Base-by-base conservation (phyloP, 2,329 filamentous ascomycete species). In the Rasamsonia emersonii region DNA sequence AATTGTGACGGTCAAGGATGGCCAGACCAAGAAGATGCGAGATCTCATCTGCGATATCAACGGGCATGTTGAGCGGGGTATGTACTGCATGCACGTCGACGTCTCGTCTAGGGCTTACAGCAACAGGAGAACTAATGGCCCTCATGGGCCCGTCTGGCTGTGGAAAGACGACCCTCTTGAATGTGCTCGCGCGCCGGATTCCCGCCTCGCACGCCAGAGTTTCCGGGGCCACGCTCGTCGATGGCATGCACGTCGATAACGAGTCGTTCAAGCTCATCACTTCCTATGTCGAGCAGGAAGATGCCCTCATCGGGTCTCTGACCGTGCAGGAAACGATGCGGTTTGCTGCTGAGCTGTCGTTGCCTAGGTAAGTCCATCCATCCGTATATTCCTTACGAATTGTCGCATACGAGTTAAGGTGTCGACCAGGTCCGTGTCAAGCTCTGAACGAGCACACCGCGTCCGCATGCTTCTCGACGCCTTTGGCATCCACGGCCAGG, bases 241-340 rank as follows among this genome's bases (percentile, higher is more conserved):
- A 91, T 54, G 81, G 81, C 18, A 53, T 50, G 2, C 48, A 58
- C 3, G 59, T 76, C 3, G 67, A 75, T 1, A 57, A 65, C 5
- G 53, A 64, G 5, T 62, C 64, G 0, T 80, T 89, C 44, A 73
- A 75, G 11, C 67, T 73, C 28, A 67, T 89, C 30, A 80, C 74
- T 33, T 76, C 76, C 28, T 93, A 86, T 50, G 86, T 93, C 14
- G 86, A 93, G 62, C 86, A 93, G 55, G 84, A 93, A 43, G 86
- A 93, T 63, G 79, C 83, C 1, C 67, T 93, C 9, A 81, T 89
- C 30, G 86, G 85, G 4, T 80, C 80, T 0, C 64, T 93, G 42
- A 93, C 85, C 0, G 82, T 89, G 6, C 68, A 72, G 17, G 86
- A 93, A 62, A 93, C 85, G 0, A 61, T 93, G 38, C 63, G 77